These are phyloP conservation scores for Butyriboletus appendiculatus DNA, from an alignment of 1,284 basidiomycete species.

Conservation along the genomic window DNA sequence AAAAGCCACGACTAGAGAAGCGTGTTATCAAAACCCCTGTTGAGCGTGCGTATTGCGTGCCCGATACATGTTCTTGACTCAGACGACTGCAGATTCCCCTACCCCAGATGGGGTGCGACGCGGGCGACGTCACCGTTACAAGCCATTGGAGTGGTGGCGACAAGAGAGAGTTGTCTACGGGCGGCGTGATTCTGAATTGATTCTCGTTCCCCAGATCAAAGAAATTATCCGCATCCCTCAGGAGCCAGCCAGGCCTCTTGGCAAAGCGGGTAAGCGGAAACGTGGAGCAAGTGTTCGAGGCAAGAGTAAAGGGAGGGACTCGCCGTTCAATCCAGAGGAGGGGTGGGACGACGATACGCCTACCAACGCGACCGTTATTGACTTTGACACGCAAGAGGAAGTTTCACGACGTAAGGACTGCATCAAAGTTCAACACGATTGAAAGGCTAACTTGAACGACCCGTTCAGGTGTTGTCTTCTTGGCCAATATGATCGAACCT, in stretches of 20 bases:
- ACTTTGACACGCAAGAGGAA: conserved; percentile 64
- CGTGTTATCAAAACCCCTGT: conserved; percentile 15
- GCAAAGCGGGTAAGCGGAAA: conserved; percentile 45
- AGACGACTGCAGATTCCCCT: conserved; percentile 19
- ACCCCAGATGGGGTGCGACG: conserved; percentile 68
- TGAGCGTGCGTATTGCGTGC: conserved; percentile 23
- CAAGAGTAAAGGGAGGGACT: conserved; percentile 46
- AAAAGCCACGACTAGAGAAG: conserved; percentile 33
- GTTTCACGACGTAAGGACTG: conserved; percentile 65
- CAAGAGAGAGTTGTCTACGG: conserved; percentile 87
- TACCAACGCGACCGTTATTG: conserved; percentile 66
- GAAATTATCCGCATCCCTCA: conserved; percentile 82
- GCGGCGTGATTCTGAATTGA: conserved; percentile 50
- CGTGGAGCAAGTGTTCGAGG: conserved; percentile 37
- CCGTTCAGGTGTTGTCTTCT: conserved; percentile 69
- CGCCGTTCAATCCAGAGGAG: conserved; percentile 62
- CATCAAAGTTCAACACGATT: not conserved
- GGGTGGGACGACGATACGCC: conserved; percentile 88
- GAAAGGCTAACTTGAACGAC: conserved; percentile 1
- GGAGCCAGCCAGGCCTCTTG: conserved; percentile 58
- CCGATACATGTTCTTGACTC: not conserved
- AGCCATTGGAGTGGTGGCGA: conserved; percentile 93
- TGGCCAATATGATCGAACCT: conserved; percentile 64
- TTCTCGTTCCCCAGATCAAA: conserved; percentile 77
- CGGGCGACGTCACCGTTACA: conserved; percentile 68